Percentiles rank a stretch among this genome's conserved stretches.
Conservation (phyloP, 768 basidiomycete species). For the Mycena kentingensis region DNA sequence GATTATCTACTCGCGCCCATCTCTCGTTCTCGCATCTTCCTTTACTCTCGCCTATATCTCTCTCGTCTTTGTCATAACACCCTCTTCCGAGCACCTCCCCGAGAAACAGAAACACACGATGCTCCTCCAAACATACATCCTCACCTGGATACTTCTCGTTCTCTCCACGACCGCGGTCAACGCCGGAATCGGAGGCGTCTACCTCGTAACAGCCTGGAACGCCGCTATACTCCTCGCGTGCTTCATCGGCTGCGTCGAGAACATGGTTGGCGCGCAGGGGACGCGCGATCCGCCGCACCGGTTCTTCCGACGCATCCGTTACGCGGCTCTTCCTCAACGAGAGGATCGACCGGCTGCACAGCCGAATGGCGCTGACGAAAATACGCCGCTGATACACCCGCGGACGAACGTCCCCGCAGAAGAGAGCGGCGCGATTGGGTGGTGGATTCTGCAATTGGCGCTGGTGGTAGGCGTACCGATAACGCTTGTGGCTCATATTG, state of each 20-base stretch:
- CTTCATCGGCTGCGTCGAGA: constrained; percentile 41
- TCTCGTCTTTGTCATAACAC: constrained; percentile 43
- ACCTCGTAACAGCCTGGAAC: constrained; percentile 61
- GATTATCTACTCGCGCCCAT: constrained; percentile 63
- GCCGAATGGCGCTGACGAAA: constrained; percentile 51
- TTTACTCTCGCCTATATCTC: constrained; percentile 54
- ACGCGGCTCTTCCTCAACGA: constrained; percentile 27
- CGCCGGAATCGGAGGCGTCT: constrained; percentile 51
- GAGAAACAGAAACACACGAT: constrained; percentile 54
- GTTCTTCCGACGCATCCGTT: constrained; percentile 25
- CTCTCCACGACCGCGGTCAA: constrained; percentile 48
- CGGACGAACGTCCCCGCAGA: constrained; percentile 9
- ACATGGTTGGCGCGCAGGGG: constrained; percentile 18
- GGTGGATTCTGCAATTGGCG: constrained; percentile 64
- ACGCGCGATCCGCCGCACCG: constrained; percentile 10
- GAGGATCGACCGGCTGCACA: constrained; percentile 17
- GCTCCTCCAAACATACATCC: constrained; percentile 53
- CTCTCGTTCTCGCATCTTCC: constrained; percentile 51
- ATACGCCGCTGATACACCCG: constrained; percentile 52
- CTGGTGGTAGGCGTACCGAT: constrained; percentile 55
- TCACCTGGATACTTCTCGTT: constrained; percentile 63
- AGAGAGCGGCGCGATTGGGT: constrained; percentile 33
- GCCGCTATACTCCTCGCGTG: constrained; percentile 47
- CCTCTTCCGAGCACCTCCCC: constrained; percentile 30
- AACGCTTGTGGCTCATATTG: constrained; percentile 54